Evolutionary conservation across 176 grass and related monocot species (phyloP).

Genomic region (Alopecurus myosuroides): DNA sequence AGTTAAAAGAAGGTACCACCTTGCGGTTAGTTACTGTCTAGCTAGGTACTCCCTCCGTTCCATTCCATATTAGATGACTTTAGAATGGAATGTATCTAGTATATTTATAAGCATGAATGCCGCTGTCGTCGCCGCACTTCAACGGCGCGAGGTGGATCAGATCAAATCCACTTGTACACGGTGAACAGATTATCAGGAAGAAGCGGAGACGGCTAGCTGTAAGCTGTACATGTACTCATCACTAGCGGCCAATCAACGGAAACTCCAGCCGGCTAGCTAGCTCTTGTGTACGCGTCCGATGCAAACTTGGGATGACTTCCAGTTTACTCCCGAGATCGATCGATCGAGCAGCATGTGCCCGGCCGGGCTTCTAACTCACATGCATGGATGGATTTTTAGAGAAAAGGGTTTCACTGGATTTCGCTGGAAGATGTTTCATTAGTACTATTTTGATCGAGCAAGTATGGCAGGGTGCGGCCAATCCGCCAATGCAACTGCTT

Average conservation of each 20-base stretch:
- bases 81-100: no score
- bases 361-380: neutral
- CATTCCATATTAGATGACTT: no score
- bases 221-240: neutral
- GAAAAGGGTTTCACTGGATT: no score
- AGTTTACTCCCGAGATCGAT: neutral
- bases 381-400: no score
- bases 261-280: neutral
- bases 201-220: neutral
- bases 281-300: neutral
- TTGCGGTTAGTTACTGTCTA: no score
- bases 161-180: no score
- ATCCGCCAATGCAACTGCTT: no score
- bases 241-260: neutral
- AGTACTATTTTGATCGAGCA: no score
- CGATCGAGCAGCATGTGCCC: neutral
- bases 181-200: no score
- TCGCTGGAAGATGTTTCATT: no score
- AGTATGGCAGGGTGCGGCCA: no score
- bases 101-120: neutral
- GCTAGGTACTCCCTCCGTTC: no score
- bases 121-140: neutral
- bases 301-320: neutral
- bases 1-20: neutral
- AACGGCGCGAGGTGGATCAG: neutral